phyloP scores from a whole-genome alignment of 805 yeast genomes.

The Nakazawaea ambrosiae region DNA sequence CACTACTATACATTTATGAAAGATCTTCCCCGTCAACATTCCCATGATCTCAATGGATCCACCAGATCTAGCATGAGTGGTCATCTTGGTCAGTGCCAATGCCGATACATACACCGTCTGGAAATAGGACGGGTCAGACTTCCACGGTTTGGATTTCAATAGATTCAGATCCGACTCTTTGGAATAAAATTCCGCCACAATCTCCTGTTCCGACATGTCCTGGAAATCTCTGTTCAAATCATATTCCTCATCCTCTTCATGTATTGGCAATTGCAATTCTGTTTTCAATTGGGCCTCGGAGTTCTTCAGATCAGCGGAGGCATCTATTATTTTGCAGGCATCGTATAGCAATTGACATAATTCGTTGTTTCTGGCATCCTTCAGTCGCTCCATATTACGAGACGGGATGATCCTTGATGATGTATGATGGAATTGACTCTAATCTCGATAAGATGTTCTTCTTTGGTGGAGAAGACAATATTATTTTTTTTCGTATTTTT shows the following conservation, averaged over 20 bases:
- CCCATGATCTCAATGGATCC: slow-evolving; percentile 94
- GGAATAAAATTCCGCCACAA: not conserved
- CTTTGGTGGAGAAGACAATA: too few relatives aligned
- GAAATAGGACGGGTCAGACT: slow-evolving; percentile 51
- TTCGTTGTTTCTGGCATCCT: slow-evolving; percentile 1
- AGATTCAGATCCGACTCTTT: not conserved
- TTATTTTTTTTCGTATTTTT: too few relatives aligned
- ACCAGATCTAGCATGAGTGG: slow-evolving; percentile 74
- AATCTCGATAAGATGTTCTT: not conserved
- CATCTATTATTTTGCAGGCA: not conserved
- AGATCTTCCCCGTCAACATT: slow-evolving; percentile 75
- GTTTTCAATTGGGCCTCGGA: too few relatives aligned
- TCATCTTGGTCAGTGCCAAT: slow-evolving; percentile 67
- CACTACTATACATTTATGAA: slow-evolving; percentile 50
- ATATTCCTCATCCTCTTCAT: slow-evolving; percentile 3
- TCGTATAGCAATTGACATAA: slow-evolving; percentile 13
- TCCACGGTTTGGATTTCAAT: slow-evolving; percentile 42
- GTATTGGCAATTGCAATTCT: too few relatives aligned
- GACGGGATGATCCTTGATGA: not conserved
- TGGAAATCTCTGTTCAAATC: too few relatives aligned
- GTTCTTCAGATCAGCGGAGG: too few relatives aligned
- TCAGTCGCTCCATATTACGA: slow-evolving; percentile 10
- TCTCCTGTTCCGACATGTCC: slow-evolving; percentile 1
- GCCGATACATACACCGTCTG: slow-evolving; percentile 58
- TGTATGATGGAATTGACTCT: not conserved